These are phyloP conservation scores for Sechiopsis laciniata DNA, from an alignment of 306 rosid species.

Conservation along the genomic window DNA sequence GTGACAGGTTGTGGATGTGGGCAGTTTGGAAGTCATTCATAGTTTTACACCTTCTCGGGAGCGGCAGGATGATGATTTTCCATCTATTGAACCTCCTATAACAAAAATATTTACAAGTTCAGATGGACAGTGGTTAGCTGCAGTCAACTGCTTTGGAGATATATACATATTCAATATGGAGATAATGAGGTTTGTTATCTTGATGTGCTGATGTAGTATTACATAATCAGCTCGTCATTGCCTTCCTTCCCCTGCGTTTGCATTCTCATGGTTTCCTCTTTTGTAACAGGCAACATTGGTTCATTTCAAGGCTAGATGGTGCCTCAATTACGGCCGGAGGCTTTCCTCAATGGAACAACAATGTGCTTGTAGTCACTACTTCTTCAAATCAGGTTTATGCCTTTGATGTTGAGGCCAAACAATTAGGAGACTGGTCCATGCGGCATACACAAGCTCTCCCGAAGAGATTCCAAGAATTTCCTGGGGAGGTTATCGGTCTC, in stretches of 20 bases:
- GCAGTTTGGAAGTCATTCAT: conserved; percentile 46
- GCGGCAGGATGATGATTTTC: conserved; percentile 44
- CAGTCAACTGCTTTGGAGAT: conserved; percentile 95
- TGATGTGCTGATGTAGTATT: not conserved
- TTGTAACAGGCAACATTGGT: conserved; percentile 88
- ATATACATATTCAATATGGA: conserved; percentile 80
- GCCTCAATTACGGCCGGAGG: conserved; percentile 95
- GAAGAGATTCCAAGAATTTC: conserved; percentile 80
- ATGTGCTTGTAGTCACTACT: conserved; percentile 70
- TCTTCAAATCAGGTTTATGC: conserved; percentile 91
- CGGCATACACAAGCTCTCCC: conserved; percentile 65
- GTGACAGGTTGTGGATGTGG: conserved; percentile 64
- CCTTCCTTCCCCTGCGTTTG: not conserved
- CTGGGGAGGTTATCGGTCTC: conserved; percentile 93
- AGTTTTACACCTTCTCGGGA: conserved; percentile 62
- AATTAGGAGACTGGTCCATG: conserved; percentile 86
- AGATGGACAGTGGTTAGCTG: conserved; percentile 96
- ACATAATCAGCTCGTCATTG: not conserved
- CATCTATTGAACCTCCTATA: conserved; percentile 82
- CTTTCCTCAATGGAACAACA: conserved; percentile 65
- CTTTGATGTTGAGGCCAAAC: conserved; percentile 76
- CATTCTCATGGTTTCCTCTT: conserved; percentile 5
- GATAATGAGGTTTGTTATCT: conserved; percentile 47
- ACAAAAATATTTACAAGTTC: conserved; percentile 84
- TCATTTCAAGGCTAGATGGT: conserved; percentile 79